These are phyloP conservation scores for Allomyces arbusculus DNA, from an alignment of 192 early-diverging fungal genomes.

Conservation along the genomic window DNA sequence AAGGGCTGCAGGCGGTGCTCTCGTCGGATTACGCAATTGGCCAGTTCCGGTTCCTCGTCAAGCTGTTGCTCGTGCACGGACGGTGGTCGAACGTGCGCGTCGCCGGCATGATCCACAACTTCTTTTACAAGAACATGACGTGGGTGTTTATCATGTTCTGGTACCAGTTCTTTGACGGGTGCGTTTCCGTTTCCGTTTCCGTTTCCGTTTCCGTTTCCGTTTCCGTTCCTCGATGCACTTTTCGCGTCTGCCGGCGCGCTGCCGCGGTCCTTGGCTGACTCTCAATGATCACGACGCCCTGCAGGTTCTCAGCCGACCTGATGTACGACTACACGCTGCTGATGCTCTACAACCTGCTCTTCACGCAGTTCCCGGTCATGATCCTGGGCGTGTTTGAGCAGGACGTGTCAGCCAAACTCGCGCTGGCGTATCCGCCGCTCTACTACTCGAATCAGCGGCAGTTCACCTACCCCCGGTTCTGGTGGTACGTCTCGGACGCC, in stretches of 20 bases:
- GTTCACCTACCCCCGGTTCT: conserved; percentile 58
- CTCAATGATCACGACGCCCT: background rate
- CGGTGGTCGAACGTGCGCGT: conserved; percentile 77
- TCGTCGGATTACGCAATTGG: conserved; percentile 80
- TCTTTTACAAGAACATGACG: conserved; percentile 89
- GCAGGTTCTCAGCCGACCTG: conserved; percentile 58
- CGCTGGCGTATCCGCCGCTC: conserved; percentile 51
- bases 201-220: no score
- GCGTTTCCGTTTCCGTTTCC: conserved; percentile 1
- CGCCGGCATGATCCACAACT: conserved; percentile 69
- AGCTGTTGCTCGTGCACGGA: conserved; percentile 77
- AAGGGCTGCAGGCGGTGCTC: conserved; percentile 86
- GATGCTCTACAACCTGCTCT: conserved; percentile 67
- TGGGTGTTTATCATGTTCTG: conserved; percentile 84
- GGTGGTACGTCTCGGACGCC: conserved; percentile 46
- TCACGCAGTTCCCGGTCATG: conserved; percentile 57
- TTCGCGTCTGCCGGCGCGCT: background rate
- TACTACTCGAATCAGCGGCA: conserved; percentile 51
- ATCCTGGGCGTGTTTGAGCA: conserved; percentile 62
- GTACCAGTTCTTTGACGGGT: conserved; percentile 85
- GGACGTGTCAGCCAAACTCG: conserved; percentile 46
- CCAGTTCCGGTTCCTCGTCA: conserved; percentile 68
- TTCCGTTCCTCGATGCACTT: background rate
- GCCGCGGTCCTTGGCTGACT: conserved; percentile 4
- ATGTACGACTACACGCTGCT: conserved; percentile 88